Base-by-base conservation (phyloP, 1,284 basidiomycete genomes). In the Cryptococcus sp. region DNA sequence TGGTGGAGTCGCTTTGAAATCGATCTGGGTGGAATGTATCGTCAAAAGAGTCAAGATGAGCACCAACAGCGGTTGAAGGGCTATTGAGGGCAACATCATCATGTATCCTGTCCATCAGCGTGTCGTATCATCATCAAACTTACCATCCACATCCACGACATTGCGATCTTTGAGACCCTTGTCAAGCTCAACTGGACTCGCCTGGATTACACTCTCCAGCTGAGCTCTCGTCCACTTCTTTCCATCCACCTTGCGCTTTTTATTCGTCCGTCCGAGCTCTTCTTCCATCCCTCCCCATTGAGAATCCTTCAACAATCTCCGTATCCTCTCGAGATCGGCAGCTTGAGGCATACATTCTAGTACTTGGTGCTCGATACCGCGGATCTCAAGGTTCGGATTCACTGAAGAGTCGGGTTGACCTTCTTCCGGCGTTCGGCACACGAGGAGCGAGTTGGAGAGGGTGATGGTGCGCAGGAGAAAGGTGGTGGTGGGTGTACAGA, bases 401-500 rank as follows among this genome's bases (percentile, higher is more conserved):
- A 36, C 28, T 22, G 31, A 26, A 22, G 51, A 21, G 11, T 16
- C 47, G 16, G 32, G 23, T 21, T 37, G 45, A 33, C 31, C 45
- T 24, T 37, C 44, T 25, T 43, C 21, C 25, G 47, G 64, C 11
- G 82, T 74, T 2, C 83, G 82, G 45, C 85, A 77, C 39, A 94
- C 79, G 12, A 89, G 76, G 31, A 92, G 75, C 1, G 87, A 84
- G 68, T 95, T 95, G 16, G 90, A 94, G 40, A 93, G 76, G 3
- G 80, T 78, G 7, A 95, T 83, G 0, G 88, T 86, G 5, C 90
- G 83, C 22, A 95, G 74, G 0, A 79, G 68, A 66, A 85, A 95
- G 0, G 91, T 95, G 65, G 80, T 82, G 52, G 83, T 77, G 0
- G 76, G 58, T 0, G 89, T 92, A 65, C 91, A 94, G 4, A 93